phyloP scores from a whole-genome alignment of 192 early-diverging fungal species.

The Entophlyctis luteolus region DNA sequence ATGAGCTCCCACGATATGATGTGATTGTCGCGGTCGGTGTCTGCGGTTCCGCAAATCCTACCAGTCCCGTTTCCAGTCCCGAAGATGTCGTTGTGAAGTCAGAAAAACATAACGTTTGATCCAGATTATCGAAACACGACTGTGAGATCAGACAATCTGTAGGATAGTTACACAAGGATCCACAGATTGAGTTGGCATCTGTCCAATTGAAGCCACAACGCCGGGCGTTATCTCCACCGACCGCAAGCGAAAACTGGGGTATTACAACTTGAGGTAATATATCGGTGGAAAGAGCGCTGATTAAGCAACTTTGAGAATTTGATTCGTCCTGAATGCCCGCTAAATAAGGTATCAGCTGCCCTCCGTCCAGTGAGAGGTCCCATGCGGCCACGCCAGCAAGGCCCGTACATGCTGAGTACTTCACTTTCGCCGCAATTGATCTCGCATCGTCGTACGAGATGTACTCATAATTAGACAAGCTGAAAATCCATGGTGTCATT shows the following conservation, averaged over 20 bases:
- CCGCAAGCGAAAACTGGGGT: not conserved
- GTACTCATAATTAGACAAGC: conserved; percentile 51
- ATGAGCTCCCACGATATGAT: no score
- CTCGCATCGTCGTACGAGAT: conserved; percentile 70
- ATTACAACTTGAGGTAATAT: not conserved
- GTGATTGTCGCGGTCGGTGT: no score
- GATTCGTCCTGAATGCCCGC: not conserved
- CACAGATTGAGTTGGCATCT: not conserved
- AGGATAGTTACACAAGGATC: not conserved
- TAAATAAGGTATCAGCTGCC: not conserved
- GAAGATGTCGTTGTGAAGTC: no score
- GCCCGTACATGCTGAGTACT: conserved; percentile 51
- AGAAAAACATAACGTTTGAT: no score
- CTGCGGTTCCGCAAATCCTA: no score
- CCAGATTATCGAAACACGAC: not conserved
- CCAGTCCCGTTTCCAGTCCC: no score
- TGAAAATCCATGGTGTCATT: conserved; percentile 72
- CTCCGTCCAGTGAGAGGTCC: not conserved
- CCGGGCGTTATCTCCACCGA: not conserved
- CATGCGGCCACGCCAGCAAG: conserved; percentile 20
- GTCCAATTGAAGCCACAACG: not conserved
- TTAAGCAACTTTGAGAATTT: not conserved
- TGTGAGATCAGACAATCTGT: not conserved
- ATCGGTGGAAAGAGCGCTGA: not conserved
- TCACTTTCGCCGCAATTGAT: conserved; percentile 54